A percentile compares a stretch with the other conserved stretches of the same genome.
Evolutionary conservation across 2,329 filamentous ascomycete species (phyloP).

Genomic region (Aaosphaeria pasadenensis): DNA sequence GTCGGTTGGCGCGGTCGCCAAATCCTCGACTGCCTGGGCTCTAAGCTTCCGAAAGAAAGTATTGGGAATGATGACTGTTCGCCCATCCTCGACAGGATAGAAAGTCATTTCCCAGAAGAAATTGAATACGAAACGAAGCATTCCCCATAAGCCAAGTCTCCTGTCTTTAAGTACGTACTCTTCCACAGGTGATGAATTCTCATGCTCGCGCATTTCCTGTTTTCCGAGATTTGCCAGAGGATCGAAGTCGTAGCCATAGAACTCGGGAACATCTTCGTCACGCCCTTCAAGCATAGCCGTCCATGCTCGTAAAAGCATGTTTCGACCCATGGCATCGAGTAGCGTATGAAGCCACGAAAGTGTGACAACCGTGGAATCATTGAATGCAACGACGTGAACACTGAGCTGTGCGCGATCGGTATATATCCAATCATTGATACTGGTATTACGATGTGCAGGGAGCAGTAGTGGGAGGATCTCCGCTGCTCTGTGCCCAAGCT

Average conservation of each 20-base stretch:
- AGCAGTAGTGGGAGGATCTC: slow-evolving; percentile 1
- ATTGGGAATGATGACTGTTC: slow-evolving; percentile 11
- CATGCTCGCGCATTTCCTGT: background rate
- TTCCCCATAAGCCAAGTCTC: slow-evolving; percentile 5
- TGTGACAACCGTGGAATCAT: slow-evolving; percentile 19
- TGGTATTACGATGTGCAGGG: slow-evolving; percentile 3
- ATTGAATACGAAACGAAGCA: slow-evolving; percentile 11
- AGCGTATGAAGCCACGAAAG: slow-evolving; percentile 21
- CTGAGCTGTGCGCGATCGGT: slow-evolving; percentile 18
- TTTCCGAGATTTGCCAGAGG: slow-evolving; percentile 6
- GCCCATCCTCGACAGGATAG: slow-evolving; percentile 7
- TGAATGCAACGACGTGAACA: slow-evolving; percentile 17
- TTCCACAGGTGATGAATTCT: slow-evolving; percentile 2
- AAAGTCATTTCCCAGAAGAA: slow-evolving; percentile 12
- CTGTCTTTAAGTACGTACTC: slow-evolving; percentile 10
- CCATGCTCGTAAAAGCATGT: slow-evolving; percentile 18
- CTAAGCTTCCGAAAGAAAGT: slow-evolving; percentile 12
- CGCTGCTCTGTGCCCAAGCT: background rate
- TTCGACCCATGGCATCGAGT: slow-evolving; percentile 17
- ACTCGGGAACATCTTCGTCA: slow-evolving; percentile 13
- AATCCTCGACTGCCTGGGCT: slow-evolving; percentile 8
- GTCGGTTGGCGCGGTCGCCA: slow-evolving; percentile 1
- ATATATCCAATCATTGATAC: slow-evolving; percentile 16
- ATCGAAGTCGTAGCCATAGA: slow-evolving; percentile 19
- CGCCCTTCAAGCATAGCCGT: slow-evolving; percentile 17